A percentile compares a stretch with the other conserved stretches of the same genome.
Evolutionary conservation across 2,329 filamentous ascomycete species (phyloP).

Genomic region (Clarireedia sp.): DNA sequence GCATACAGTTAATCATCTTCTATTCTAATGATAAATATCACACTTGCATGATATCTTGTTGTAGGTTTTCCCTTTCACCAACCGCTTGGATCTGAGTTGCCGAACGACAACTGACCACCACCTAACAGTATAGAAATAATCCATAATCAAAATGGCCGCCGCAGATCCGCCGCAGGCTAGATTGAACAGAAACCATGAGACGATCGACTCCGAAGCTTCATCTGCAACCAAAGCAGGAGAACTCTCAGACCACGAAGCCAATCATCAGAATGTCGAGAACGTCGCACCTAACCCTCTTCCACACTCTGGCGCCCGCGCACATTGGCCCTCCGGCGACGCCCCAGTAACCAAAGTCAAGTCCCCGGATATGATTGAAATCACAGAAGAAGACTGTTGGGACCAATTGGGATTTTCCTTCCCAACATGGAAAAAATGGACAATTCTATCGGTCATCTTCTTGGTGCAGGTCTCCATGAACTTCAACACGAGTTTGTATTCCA

Average conservation of each 20-base stretch:
- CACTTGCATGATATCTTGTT: neutral
- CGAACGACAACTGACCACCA: neutral
- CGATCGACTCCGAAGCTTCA: neutral
- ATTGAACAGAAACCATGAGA: neutral
- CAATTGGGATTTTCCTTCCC: slow-evolving; percentile 58
- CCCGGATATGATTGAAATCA: slow-evolving; percentile 33
- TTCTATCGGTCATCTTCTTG: slow-evolving; percentile 64
- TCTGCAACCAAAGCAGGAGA: neutral
- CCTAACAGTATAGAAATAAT: neutral
- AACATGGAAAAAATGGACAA: slow-evolving; percentile 58
- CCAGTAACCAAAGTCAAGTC: neutral
- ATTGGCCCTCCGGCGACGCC: neutral
- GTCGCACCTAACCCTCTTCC: neutral
- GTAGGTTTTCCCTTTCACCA: neutral
- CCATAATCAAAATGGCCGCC: neutral
- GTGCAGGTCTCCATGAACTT: slow-evolving; percentile 74
- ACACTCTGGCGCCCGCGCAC: neutral
- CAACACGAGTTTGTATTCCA: slow-evolving; percentile 68
- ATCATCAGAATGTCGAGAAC: neutral
- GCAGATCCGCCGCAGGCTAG: neutral
- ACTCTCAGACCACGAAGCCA: neutral
- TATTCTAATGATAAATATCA: neutral
- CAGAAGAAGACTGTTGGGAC: slow-evolving; percentile 54
- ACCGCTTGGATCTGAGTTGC: neutral
- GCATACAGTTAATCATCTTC: neutral